A percentile compares a stretch with the other conserved stretches of the same genome.
These are phyloP conservation scores for Amanita inopinata DNA, from an alignment of 768 basidiomycete genomes.

Conservation along the genomic window DNA sequence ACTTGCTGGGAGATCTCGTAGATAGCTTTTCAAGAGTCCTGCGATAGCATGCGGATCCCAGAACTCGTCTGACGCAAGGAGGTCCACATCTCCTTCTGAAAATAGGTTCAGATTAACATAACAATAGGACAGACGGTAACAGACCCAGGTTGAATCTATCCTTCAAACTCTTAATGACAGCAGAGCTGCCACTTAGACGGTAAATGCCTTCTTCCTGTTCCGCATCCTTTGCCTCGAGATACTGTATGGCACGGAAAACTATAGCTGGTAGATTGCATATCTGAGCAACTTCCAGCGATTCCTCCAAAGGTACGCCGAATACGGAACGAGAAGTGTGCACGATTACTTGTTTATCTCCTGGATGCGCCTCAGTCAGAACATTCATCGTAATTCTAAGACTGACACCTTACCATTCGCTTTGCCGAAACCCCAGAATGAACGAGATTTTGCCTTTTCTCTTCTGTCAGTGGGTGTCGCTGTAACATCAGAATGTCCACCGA, in stretches of 20 bases:
- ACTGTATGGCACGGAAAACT: conserved; percentile 92
- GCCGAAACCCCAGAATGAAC: conserved; percentile 91
- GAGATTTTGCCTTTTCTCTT: conserved; percentile 86
- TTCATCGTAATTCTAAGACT: not conserved
- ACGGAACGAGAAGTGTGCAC: conserved; percentile 54
- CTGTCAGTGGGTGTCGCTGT: conserved; percentile 45
- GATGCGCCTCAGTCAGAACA: not conserved
- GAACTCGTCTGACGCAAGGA: conserved; percentile 80
- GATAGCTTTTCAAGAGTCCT: conserved; percentile 85
- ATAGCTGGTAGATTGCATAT: conserved; percentile 90
- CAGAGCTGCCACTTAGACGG: conserved; percentile 87
- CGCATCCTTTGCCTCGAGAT: conserved; percentile 87
- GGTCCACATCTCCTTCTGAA: conserved; percentile 91
- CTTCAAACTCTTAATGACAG: conserved; percentile 87
- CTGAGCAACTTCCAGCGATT: conserved; percentile 80
- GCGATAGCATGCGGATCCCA: conserved; percentile 99
- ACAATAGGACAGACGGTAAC: conserved; percentile 18
- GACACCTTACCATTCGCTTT: conserved; percentile 39
- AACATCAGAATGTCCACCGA: conserved; percentile 56
- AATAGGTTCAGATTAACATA: conserved; percentile 10
- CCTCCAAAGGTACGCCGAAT: conserved; percentile 81
- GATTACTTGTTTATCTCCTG: conserved; percentile 29
- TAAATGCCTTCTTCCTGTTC: conserved; percentile 98
- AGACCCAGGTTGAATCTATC: conserved; percentile 88
- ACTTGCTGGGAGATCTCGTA: conserved; percentile 89